Base-by-base conservation (phyloP, 176 grass and related monocot species). In the Triticum urartu region DNA sequence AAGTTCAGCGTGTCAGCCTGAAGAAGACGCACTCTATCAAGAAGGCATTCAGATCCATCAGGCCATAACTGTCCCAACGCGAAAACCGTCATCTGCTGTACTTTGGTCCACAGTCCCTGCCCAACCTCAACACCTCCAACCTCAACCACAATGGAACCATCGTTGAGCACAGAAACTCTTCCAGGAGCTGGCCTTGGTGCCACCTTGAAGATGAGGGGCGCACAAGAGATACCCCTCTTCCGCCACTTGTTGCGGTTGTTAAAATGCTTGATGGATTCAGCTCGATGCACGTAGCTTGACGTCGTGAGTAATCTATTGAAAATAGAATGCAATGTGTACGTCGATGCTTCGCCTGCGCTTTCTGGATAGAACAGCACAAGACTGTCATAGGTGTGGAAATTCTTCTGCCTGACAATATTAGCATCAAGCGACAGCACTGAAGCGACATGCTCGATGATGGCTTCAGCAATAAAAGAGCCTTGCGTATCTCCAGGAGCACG, bases 21-120 rank as follows among this genome's bases (percentile, higher is more conserved):
- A 75, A 97, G 72, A 79, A 97, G 58, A 1, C 92, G 83, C 18
- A 94, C 76, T 80, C 71, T 90, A 4, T 91, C 88, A 36, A 97
- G 90, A 85, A 97, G 92, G 33, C 83, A 86, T 83, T 85, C 72
- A 71, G 59, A 83, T 5, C 83, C 86, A 50, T 89, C 43, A 91
- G 92, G 79, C 83, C 89, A 94, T 45, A 97, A 35, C 71, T 82
- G 83, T 42, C 83, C 88, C 62, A 89, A 62, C 5, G 70, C 88
- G 4, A 81, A 89, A 61, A 88, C 88, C 3, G 94, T 78, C 83
- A 89, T 87, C 58, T 97, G 94, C 67, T 97, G 91, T 33, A 94
- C 94, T 84, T 97, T 94, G 4, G 94, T 94, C 94, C 94, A 97
- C 48, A 97, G 64, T 10, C 94, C 94, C 79, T 94, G 94, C 14